Evolutionary conservation across 2,329 filamentous ascomycete genomes (phyloP).

Genomic region (Myriosclerotinia curreyana): DNA sequence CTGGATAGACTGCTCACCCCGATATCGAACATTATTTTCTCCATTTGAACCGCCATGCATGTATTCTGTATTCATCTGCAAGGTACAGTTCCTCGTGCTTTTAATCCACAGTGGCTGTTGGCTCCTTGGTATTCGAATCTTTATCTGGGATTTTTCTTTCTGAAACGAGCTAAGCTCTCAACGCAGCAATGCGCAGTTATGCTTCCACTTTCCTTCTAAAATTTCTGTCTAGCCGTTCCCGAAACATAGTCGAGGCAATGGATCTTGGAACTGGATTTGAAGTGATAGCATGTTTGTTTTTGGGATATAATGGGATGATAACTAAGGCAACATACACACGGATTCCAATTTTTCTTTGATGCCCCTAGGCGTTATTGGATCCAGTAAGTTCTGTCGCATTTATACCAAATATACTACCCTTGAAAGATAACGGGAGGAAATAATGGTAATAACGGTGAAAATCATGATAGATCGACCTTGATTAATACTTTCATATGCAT

Average conservation of each 20-base stretch:
- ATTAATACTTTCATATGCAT: neutral
- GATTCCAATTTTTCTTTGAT: slow-evolving; percentile 5
- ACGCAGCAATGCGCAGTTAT: too few species aligned
- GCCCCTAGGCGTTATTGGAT: neutral
- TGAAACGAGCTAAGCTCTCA: too few species aligned
- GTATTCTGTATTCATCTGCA: too few species aligned
- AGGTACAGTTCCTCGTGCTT: too few species aligned
- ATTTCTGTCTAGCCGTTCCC: too few species aligned
- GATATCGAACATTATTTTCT: too few species aligned
- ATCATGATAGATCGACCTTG: slow-evolving; percentile 18
- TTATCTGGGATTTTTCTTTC: neutral
- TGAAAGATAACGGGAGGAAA: slow-evolving; percentile 15
- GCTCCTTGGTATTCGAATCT: too few species aligned
- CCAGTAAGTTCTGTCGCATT: slow-evolving; percentile 4
- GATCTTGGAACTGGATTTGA: neutral
- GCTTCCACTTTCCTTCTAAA: too few species aligned
- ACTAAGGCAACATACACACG: neutral
- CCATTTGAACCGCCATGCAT: too few species aligned
- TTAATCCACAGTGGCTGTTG: neutral
- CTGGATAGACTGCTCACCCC: too few species aligned
- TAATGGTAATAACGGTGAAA: slow-evolving; percentile 14
- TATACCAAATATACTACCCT: slow-evolving; percentile 19
- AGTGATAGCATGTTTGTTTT: neutral
- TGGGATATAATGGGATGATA: neutral
- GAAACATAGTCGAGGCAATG: too few species aligned